Conservation (phyloP, 192 early-diverging fungal species). For the Entophlyctis helioformis region DNA sequence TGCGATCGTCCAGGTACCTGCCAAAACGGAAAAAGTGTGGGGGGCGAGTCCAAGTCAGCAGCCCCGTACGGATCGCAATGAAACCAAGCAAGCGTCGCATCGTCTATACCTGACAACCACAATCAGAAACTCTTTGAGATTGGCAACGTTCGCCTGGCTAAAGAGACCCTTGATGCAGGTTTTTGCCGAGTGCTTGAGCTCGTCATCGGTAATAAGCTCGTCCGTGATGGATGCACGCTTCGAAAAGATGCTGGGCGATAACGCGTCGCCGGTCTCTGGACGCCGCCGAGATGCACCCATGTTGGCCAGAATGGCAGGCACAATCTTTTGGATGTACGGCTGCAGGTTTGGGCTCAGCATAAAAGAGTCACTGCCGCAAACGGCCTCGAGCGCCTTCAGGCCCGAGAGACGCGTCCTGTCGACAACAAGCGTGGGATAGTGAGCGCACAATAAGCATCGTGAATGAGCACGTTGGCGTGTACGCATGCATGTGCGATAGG, state of each 20-base stretch:
- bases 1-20: conserved; percentile 10
- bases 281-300: conserved; percentile 1
- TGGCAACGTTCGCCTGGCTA: conserved; percentile 1
- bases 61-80: too few relatives aligned
- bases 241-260: conserved; percentile 1
- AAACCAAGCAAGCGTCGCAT: too few relatives aligned
- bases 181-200: conserved; percentile 8
- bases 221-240: conserved; percentile 16
- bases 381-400: conserved; percentile 21
- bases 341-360: conserved; percentile 7
- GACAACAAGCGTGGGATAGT: conserved; percentile 3
- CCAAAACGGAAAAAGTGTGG: background rate
- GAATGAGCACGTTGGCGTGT: too few relatives aligned
- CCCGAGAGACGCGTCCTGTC: conserved; percentile 20
- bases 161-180: conserved; percentile 5
- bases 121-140: background rate
- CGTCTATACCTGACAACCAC: too few relatives aligned
- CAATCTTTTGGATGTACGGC: conserved; percentile 11
- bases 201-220: conserved; percentile 14
- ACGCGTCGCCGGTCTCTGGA: too few relatives aligned
- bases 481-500: too few relatives aligned
- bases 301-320: conserved; percentile 26
- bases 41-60: background rate
- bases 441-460: conserved; percentile 17
- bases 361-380: conserved; percentile 17